phyloP scores from a whole-genome alignment of 306 rosid genomes.

The Gleditsia sinensis region DNA sequence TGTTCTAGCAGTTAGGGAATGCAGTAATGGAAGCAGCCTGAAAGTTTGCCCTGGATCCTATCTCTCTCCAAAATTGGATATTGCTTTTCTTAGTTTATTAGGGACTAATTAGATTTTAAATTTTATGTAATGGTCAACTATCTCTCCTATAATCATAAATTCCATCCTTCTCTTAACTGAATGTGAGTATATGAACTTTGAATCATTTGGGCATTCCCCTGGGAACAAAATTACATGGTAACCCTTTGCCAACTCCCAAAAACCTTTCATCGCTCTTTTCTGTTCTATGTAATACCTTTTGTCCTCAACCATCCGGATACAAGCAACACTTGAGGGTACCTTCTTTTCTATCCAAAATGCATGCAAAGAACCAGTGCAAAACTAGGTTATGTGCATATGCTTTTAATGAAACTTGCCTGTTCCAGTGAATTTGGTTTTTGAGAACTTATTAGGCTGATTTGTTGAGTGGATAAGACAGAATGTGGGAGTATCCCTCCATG shows the following conservation, averaged over 20 bases:
- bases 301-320: neutral
- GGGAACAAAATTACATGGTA: neutral
- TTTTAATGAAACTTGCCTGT: conserved; percentile 53
- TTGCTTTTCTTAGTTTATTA: neutral
- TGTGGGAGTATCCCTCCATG: conserved; percentile 91
- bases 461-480: conserved; percentile 81
- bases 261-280: neutral
- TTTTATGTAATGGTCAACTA: neutral
- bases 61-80: neutral
- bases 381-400: neutral
- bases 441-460: conserved; percentile 63
- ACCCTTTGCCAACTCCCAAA: too few relatives aligned
- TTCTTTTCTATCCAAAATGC: neutral
- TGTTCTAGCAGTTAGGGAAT: neutral
- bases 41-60: neutral
- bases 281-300: neutral
- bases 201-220: neutral
- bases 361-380: conserved; percentile 19
- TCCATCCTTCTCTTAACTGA: neutral
- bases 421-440: conserved; percentile 73
- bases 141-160: neutral
- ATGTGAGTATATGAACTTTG: neutral
- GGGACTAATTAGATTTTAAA: neutral
- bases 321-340: neutral
- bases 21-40: neutral